Evolutionary conservation across 1,139 yeast genomes (phyloP).

Genomic region (Lipomyces yarrowii): DNA sequence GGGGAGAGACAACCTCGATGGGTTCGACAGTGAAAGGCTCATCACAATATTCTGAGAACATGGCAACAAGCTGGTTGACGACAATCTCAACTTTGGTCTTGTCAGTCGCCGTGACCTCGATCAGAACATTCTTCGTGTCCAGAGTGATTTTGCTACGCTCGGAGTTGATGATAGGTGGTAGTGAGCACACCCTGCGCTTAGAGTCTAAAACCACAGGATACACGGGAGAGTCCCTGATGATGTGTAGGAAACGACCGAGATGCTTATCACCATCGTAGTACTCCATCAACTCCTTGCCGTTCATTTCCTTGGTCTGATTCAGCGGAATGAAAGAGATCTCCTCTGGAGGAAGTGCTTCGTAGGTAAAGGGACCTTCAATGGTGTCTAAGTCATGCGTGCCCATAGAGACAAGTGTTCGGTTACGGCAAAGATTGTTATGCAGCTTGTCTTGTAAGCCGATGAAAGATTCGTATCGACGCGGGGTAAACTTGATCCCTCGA

Average conservation of each 20-base stretch:
- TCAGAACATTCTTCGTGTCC: constrained; percentile 82
- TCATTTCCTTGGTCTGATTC: constrained; percentile 76
- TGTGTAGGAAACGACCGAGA: constrained; percentile 82
- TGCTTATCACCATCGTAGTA: constrained; percentile 90
- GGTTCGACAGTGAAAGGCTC: constrained; percentile 78
- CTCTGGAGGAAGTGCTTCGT: constrained; percentile 79
- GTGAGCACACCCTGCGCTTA: constrained; percentile 75
- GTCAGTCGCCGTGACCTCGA: constrained; percentile 95
- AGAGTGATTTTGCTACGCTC: constrained; percentile 86
- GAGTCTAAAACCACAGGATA: constrained; percentile 88
- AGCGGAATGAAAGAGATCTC: constrained; percentile 81
- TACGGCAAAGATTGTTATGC: constrained; percentile 93
- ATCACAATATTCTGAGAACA: constrained; percentile 87
- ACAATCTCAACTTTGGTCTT: constrained; percentile 90
- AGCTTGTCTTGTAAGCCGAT: constrained; percentile 95
- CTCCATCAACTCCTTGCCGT: constrained; percentile 80
- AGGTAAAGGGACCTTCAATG: constrained; percentile 81
- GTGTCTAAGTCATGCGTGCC: constrained; percentile 96
- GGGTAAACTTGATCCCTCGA: constrained; percentile 78
- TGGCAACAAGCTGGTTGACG: constrained; percentile 87
- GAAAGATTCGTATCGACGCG: constrained; percentile 88
- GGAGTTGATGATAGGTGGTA: constrained; percentile 97
- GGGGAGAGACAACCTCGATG: constrained; percentile 78
- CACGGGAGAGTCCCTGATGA: constrained; percentile 85
- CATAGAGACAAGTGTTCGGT: constrained; percentile 95